Base-by-base conservation (phyloP, 1,284 basidiomycete genomes). In the Papiliotrema nemorosa region DNA sequence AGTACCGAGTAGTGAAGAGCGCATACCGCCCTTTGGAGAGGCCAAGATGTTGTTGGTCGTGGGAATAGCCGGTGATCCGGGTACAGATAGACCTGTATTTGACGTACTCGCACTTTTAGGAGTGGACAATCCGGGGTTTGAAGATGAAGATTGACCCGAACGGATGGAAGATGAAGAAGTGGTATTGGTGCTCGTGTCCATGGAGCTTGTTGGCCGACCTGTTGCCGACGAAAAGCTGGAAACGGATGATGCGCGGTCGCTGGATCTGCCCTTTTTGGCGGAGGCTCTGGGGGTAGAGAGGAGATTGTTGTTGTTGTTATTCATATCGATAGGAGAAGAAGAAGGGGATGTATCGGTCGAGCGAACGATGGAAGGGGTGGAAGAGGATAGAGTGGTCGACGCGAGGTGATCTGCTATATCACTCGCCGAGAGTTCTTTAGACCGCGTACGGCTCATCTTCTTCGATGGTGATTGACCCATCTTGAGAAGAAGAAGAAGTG, bases 401-500 rank as follows among this genome's bases (percentile, higher is more conserved):
- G 68, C 61, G 31, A 73, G 59, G 18, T 50, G 55, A 52, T 73
- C 70, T 3, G 70, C 64, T 18, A 72, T 63, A 52, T 75, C 73
- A 46, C 55, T 61, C 22, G 69, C 54, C 10, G 71, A 64, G 21
- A 74, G 61, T 55, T 76, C 73, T 55, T 76, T 76, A 41, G 74
- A 75, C 55, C 70, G 64, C n/a, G 74, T 76, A 20, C 74, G 64
- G 40, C 69, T 69, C 57, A 76, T 70, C 64, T 75, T 76, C 63
- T 76, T 76, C 40, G 73, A 75, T 36, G 70, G 69, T 44, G 64
- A 58, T 58, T 75, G 69, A 29, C 75, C 75, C 75, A 76, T 76
- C 42, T 39, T 68, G 66, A 20, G 10, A 21, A 45, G 36, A 25
- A 29, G 13, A 37, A 25, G 27, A 39, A 24, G 21, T 34, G 21